Evolutionary conservation across 1,139 yeast genomes (phyloP), one percentile per base, ranked within the genome.

Genomic region (Taiozyma sp.): DNA sequence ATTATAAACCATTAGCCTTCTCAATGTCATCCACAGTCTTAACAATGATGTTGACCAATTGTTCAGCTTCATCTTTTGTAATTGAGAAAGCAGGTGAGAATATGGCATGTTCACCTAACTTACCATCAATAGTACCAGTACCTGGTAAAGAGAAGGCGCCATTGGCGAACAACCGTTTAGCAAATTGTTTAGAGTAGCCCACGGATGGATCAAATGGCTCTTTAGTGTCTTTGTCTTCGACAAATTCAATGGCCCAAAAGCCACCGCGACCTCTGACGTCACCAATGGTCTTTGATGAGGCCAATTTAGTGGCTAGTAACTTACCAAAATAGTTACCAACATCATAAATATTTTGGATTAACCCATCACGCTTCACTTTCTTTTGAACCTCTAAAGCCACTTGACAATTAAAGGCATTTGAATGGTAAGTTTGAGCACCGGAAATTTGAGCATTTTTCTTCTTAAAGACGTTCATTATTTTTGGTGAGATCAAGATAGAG

Each of bases 211-310:
- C 46, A 34, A 51, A 51, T 7, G 72, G 68, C 56, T 77, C 77
- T 54, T 77, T 78, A 30, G 82, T 74, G 13, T 51, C 62, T 50
- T 72, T 72, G 59, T 80, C 70, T 58, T 77, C 72, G 55, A 79
- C 81, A 44, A 79, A 68, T 63, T 81, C 85, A 52, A 80, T 57
- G 5, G 80, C 69, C 79, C 83, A 79, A 65, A 81, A 81, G 21
- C 81, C 79, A 51, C 85, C 85, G 53, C 74, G 66, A 42, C 86
- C 86, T 67, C 86, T 74, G 43, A 80, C 75, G 54, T 80, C 81
- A 53, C 83, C 85, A 40, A 73, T 77, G 48, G 73, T 72, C 50
- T 67, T 68, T 13, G 62, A 55, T 19, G 61, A 63, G 13, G 66
- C 56, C 42, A 75, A 63, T 44, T 59, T 67, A 35, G 64, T 63